Percentiles rank a stretch among this genome's conserved stretches.
Conservation (phyloP, 2,329 filamentous ascomycete genomes). For the Claviceps digitariae region DNA sequence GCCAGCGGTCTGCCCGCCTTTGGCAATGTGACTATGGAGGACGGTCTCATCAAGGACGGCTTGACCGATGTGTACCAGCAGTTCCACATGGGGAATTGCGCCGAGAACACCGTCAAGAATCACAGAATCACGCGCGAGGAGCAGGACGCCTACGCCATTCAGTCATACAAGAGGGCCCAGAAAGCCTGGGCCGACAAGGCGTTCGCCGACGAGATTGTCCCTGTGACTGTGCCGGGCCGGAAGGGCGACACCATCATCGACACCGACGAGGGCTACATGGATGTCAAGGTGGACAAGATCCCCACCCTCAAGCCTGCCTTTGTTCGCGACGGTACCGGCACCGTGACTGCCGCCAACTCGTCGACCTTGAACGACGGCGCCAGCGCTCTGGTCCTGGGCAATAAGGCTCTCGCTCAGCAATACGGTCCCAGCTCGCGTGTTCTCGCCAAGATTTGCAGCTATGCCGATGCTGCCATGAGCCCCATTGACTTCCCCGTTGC, state of each 20-base stretch:
- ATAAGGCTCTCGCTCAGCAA: constrained; percentile 64
- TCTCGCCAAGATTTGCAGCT: constrained; percentile 72
- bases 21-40: constrained; percentile 75
- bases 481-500: constrained; percentile 91
- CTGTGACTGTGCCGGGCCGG: constrained; percentile 70
- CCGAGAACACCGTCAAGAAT: constrained; percentile 88
- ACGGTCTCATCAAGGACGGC: constrained; percentile 88
- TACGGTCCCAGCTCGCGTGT: constrained; percentile 68
- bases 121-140: constrained; percentile 66
- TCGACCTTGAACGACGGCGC: constrained; percentile 93
- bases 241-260: constrained; percentile 72
- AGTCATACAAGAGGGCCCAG: constrained; percentile 80
- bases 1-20: constrained; percentile 74
- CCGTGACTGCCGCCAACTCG: constrained; percentile 87
- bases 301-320: constrained; percentile 84
- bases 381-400: constrained; percentile 75
- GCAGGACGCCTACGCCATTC: constrained; percentile 84
- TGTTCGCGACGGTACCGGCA: constrained; percentile 69
- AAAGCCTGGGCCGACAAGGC: constrained; percentile 71
- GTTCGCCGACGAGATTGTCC: constrained; percentile 81
- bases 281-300: constrained; percentile 78
- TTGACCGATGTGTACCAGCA: constrained; percentile 94
- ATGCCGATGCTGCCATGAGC: constrained; percentile 81
- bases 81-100: constrained; percentile 96
- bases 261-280: constrained; percentile 80